Evolutionary conservation across 495 filamentous ascomycete species (phyloP).

Genomic region (Staphylotrichum longicolle): DNA sequence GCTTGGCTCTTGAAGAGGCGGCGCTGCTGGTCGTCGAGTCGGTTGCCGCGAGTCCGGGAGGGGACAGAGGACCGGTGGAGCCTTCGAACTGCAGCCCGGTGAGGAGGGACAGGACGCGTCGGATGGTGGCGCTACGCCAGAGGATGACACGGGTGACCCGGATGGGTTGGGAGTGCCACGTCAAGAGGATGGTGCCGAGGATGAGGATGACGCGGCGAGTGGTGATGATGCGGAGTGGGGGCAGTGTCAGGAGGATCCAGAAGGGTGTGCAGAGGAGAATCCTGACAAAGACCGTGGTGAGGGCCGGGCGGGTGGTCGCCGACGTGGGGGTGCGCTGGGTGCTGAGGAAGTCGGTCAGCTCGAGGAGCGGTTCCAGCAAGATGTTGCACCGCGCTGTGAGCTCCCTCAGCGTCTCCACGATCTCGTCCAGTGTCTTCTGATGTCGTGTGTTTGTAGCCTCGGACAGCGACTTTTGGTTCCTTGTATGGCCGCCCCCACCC

Average conservation of each 20-base stretch:
- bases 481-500: conserved; percentile 48
- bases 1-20: conserved; percentile 11
- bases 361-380: conserved; percentile 80
- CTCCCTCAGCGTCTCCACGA: conserved; percentile 83
- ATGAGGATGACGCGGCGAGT: conserved; percentile 76
- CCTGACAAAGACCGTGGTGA: conserved; percentile 84
- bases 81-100: conserved; percentile 74
- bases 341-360: conserved; percentile 88
- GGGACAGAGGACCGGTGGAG: conserved; percentile 25
- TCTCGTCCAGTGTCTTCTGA: conserved; percentile 86
- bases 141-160: conserved; percentile 82
- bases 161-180: conserved; percentile 87
- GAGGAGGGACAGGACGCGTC: conserved; percentile 61
- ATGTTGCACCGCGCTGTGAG: conserved; percentile 91
- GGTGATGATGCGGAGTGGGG: conserved; percentile 81
- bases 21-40: conserved; percentile 20
- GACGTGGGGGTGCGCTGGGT: conserved; percentile 88
- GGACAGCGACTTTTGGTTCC: conserved; percentile 44
- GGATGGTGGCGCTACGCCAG: conserved; percentile 79
- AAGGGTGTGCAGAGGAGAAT: conserved; percentile 83
- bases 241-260: conserved; percentile 80
- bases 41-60: conserved; percentile 12
- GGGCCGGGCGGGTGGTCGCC: conserved; percentile 85
- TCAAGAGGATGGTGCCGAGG: conserved; percentile 75
- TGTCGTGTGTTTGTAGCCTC: conserved; percentile 66